Base-by-base conservation (phyloP, 192 early-diverging fungal species). In the Obelidium mucronatum region DNA sequence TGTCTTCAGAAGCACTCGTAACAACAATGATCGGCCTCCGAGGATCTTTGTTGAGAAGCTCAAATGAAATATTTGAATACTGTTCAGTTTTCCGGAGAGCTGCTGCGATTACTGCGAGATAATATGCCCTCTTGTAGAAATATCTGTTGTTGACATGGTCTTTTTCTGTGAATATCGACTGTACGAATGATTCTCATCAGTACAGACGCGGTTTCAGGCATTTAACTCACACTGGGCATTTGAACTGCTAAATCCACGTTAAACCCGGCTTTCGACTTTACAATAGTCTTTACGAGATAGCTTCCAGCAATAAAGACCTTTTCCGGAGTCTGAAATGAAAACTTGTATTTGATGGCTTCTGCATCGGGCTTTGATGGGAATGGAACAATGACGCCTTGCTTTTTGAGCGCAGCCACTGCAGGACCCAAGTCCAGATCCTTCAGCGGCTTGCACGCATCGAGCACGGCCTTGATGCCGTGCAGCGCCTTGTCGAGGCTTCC, bases 91-190 rank as follows among this genome's bases (percentile, higher is more conserved):
- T 81, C 28, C 69, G 69, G 30, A 88, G 59, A 34, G 79, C 78
- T 24, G 80, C 63, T 0, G 95, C 91, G 11, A 97, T 78, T 30
- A 93, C 84, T 0, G 95, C 85, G 42, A 98, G 82, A 80, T 96
- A 99, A 72, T 92, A 97, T 5, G 96, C 94, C 37, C 96, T 90
- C 76, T 99, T 99, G 88, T 97, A 90, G 78, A 96, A 94, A 82
- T 99, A 99, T 54, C 97, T 84, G 79, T 92, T 89, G 84, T 99
- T 97, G 74, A 97, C 80, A 76, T 93, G 88, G 78, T 99, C 97
- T 78, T 97, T 96, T 61, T 98, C 95, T 75, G 93, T 91, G 80
- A 97, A 94, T 40, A 97, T 62, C 0, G 81, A 72, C 78, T 91
- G 72, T 31, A 77, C 30, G 62, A 40, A 13, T 36, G 33, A 44